These are phyloP conservation scores for Backusella macrospora DNA, from an alignment of 192 early-diverging fungal species.

Conservation along the genomic window DNA sequence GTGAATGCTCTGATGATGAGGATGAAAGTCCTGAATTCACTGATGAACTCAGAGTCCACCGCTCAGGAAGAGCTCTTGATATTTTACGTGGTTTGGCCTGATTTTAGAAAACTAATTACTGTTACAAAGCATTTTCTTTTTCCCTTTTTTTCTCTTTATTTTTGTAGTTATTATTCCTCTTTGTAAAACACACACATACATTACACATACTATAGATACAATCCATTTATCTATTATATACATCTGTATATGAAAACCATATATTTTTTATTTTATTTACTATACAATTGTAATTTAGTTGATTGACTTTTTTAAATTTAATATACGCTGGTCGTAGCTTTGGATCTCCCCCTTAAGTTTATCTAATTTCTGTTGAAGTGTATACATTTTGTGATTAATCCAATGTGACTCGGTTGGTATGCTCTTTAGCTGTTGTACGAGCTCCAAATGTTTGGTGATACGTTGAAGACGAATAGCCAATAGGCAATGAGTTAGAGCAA, in stretches of 20 bases:
- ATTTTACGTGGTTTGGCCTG: slow-evolving; percentile 16
- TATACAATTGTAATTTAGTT: slow-evolving; percentile 10
- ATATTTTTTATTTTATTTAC: slow-evolving; percentile 7
- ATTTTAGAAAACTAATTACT: not conserved
- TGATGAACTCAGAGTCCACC: not conserved
- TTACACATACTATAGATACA: not conserved
- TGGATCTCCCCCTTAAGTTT: slow-evolving; percentile 1
- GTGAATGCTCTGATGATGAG: slow-evolving; percentile 20
- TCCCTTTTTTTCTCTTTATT: not conserved
- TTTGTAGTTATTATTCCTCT: not conserved
- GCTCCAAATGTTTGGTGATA: slow-evolving; percentile 9
- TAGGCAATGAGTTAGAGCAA: not conserved
- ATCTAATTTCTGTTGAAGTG: slow-evolving; percentile 10
- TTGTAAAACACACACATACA: not conserved
- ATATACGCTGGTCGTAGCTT: slow-evolving; percentile 8
- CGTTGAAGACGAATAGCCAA: slow-evolving; percentile 10
- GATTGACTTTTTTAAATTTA: slow-evolving; percentile 12
- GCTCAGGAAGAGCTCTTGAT: slow-evolving; percentile 13
- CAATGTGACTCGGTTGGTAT: not conserved
- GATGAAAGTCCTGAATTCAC: not conserved
- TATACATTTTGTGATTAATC: slow-evolving; percentile 12
- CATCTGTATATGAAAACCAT: slow-evolving; percentile 13
- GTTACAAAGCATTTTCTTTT: slow-evolving; percentile 6
- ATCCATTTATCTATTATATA: not conserved
- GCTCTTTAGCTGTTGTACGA: not conserved